Conservation (phyloP, 1,284 basidiomycete genomes). For the Meira miltonrushii region DNA sequence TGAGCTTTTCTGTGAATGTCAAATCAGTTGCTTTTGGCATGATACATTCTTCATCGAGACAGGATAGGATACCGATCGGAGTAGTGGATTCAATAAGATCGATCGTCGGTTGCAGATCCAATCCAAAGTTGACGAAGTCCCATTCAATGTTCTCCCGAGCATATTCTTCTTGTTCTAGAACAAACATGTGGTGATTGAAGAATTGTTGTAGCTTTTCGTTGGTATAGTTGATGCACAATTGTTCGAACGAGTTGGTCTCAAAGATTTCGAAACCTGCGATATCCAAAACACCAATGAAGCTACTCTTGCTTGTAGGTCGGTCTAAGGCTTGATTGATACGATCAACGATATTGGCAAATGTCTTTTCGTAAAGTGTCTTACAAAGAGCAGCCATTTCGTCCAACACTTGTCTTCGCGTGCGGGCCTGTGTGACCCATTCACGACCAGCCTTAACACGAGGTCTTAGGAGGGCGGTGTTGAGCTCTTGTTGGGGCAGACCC, state of each 20-base stretch:
- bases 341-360: constrained; percentile 87
- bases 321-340: constrained; percentile 91
- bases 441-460: constrained; percentile 85
- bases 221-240: constrained; percentile 97
- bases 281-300: constrained; percentile 97
- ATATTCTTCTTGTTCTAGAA: constrained; percentile 98
- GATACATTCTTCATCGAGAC: constrained; percentile 96
- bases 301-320: constrained; percentile 78
- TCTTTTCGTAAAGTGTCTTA: constrained; percentile 97
- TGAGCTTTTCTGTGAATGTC: constrained; percentile 89
- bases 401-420: constrained; percentile 83
- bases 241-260: constrained; percentile 69
- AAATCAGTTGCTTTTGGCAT: constrained; percentile 96
- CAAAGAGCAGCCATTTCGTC: constrained; percentile 89
- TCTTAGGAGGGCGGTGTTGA: constrained; percentile 65
- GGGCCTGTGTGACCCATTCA: constrained; percentile 92
- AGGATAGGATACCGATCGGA: constrained; percentile 83
- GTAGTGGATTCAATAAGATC: constrained; percentile 79
- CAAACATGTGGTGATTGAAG: constrained; percentile 98
- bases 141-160: constrained; percentile 93
- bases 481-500: constrained; percentile 82
- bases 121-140: constrained; percentile 97
- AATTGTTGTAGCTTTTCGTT: constrained; percentile 60
- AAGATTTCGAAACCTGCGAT: constrained; percentile 98
- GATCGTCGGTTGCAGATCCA: constrained; percentile 96